These are phyloP conservation scores for Hypoxylon crocopeplum DNA, from an alignment of 495 filamentous ascomycete species.

Conservation along the genomic window DNA sequence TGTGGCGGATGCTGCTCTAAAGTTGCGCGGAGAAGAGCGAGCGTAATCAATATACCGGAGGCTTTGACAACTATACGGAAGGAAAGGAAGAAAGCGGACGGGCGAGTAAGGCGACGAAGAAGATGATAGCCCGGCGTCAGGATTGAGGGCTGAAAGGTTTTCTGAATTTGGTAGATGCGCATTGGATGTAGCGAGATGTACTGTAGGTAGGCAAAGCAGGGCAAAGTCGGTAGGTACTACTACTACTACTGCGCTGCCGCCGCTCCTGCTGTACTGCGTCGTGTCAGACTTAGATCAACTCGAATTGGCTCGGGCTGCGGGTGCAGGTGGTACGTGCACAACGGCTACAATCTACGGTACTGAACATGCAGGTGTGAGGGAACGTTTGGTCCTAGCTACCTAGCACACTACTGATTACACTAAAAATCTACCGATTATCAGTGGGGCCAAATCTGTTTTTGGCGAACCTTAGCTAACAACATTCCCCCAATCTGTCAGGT, in stretches of 20 bases:
- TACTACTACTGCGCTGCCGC: not conserved
- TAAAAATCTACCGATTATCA: conserved; percentile 13
- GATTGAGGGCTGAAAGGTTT: conserved; percentile 29
- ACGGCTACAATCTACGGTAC: conserved; percentile 27
- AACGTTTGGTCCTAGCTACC: conserved; percentile 11
- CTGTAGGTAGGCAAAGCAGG: conserved; percentile 15
- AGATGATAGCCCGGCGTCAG: conserved; percentile 9
- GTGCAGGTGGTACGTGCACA: conserved; percentile 25
- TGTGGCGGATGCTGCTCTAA: conserved; percentile 9
- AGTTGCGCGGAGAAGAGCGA: conserved; percentile 13
- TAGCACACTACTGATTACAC: too few species aligned
- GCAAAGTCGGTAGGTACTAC: conserved; percentile 12
- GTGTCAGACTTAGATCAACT: conserved; percentile 31
- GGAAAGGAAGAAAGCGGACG: not conserved
- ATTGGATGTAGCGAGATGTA: conserved; percentile 9
- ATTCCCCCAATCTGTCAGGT: not conserved
- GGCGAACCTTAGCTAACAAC: too few species aligned
- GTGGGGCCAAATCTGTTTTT: conserved; percentile 24
- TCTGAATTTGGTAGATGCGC: conserved; percentile 15
- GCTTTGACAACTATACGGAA: too few species aligned
- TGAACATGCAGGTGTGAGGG: conserved; percentile 14
- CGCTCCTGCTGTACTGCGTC: not conserved
- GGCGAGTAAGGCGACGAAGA: not conserved
- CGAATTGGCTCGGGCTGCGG: too few species aligned
- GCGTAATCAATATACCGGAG: not conserved